Base-by-base conservation (phyloP, 1,284 basidiomycete genomes). In the Mycena citricolor region DNA sequence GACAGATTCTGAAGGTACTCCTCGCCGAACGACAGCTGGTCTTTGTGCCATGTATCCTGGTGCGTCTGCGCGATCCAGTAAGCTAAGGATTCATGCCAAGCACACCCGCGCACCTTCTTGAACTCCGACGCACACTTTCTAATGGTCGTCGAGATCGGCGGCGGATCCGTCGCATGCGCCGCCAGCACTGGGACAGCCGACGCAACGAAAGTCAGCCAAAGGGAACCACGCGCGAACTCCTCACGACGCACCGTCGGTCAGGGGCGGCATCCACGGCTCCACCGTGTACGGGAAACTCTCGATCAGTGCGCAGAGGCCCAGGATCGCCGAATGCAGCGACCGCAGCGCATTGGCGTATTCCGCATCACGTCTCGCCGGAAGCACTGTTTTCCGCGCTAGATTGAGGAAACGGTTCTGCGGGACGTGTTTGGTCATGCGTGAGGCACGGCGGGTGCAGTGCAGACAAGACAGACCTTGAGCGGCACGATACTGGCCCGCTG, bases 41-140 rank as follows among this genome's bases (percentile, higher is more conserved):
- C 94, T 57, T 89, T 90, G 54, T 89, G 84, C 90, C 91, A 94
- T 39, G 88, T 93, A 62, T 93, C 91, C 86, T 86, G 82, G 62
- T 86, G 83, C 43, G 83, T 87, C 83, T 85, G 58, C 20, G 52
- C 30, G 24, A 24, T 37, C 54, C 49, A 24, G 33, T 39, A 44
- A 49, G 34, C 20, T 38, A 53, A 37, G 30, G 36, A 34, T 36
- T 30, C 25, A 32, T 33, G 32, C 23, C 25, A 23, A 12, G 28
- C 42, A 39, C 41, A 56, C 45, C 50, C 42, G 58, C 73, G 23
- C 51, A 84, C 86, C 79, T 90, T 86, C 66, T 90, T 90, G 63
- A 92, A 92, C 60, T 92, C 89, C 30, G 88, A 90, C 37, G 92
- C 92, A 65, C 85, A 90, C 57, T 86, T 84, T 39, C 90, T 79